A percentile compares a stretch with the other conserved stretches of the same genome.
Evolutionary conservation across 1,284 basidiomycete genomes (phyloP).

Genomic region (Pseudomicrostroma phylloplanum): DNA sequence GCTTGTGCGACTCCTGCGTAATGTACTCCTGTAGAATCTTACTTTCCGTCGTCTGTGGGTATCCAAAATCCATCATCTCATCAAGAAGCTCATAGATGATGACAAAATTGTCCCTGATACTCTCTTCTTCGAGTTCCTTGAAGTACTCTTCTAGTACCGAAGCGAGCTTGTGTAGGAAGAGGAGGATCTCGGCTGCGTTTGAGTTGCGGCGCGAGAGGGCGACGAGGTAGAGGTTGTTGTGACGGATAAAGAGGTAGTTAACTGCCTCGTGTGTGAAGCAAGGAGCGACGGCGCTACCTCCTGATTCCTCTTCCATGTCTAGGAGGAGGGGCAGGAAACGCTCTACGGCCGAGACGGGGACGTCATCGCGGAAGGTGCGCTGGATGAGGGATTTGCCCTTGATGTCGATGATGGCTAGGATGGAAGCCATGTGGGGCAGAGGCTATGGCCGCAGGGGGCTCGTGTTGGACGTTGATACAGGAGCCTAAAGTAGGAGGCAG

Average conservation of each 20-base stretch:
- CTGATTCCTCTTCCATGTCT: slow-evolving; percentile 93
- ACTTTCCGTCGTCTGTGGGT: slow-evolving; percentile 96
- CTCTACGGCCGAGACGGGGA: slow-evolving; percentile 79
- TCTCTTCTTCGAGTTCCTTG: slow-evolving; percentile 98
- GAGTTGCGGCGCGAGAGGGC: slow-evolving; percentile 92
- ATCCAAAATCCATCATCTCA: slow-evolving; percentile 99
- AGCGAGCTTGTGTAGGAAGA: slow-evolving; percentile 86
- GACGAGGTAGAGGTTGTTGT: slow-evolving; percentile 93
- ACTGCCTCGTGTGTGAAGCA: slow-evolving; percentile 71
- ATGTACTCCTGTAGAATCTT: slow-evolving; percentile 99
- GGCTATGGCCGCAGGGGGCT: no score
- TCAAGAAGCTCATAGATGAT: slow-evolving; percentile 90
- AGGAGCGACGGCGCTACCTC: slow-evolving; percentile 68
- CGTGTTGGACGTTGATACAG: no score
- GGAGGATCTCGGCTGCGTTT: slow-evolving; percentile 91
- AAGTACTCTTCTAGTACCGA: slow-evolving; percentile 87
- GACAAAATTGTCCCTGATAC: slow-evolving; percentile 96
- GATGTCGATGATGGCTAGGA: slow-evolving; percentile 89
- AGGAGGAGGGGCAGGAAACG: slow-evolving; percentile 88
- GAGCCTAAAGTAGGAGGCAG: no score
- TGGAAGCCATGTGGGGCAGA: slow-evolving; percentile 42
- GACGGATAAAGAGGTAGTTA: slow-evolving; percentile 97
- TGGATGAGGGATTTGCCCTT: slow-evolving; percentile 98
- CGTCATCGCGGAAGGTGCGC: slow-evolving; percentile 94
- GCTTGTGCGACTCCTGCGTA: slow-evolving; percentile 97